Conservation (phyloP, 2,329 filamentous ascomycete species). For the Nigrospora sphaerica region DNA sequence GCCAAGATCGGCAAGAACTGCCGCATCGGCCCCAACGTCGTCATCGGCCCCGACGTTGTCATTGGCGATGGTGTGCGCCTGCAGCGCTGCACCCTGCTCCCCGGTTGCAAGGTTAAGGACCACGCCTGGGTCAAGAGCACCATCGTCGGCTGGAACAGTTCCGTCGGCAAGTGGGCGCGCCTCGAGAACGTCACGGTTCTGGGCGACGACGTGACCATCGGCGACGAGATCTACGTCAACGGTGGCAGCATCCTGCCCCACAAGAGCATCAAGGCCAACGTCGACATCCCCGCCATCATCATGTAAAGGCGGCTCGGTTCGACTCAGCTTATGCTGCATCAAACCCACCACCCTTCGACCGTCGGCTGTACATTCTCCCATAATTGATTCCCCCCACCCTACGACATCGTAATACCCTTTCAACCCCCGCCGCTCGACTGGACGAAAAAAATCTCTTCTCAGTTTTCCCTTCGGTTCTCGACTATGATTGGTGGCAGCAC, state of each 20-base stretch:
- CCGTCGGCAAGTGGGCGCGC: conserved; percentile 89
- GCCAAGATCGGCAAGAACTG: conserved; percentile 98
- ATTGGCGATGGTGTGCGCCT: conserved; percentile 90
- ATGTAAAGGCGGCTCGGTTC: conserved; percentile 39
- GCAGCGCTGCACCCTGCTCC: conserved; percentile 84
- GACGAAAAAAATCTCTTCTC: conserved; percentile 6
- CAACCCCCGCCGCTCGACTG: conserved; percentile 1
- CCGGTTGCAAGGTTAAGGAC: conserved; percentile 92
- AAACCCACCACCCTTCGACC: neutral
- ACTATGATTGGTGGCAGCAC: conserved; percentile 7
- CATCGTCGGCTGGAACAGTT: conserved; percentile 98
- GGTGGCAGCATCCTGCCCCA: conserved; percentile 91
- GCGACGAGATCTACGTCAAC: conserved; percentile 98
- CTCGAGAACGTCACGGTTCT: conserved; percentile 98
- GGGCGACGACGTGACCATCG: conserved; percentile 94
- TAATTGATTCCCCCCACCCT: conserved; percentile 2
- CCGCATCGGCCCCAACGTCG: conserved; percentile 94
- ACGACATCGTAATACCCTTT: conserved; percentile 7
- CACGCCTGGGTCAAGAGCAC: conserved; percentile 99
- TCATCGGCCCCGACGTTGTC: conserved; percentile 86
- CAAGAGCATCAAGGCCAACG: conserved; percentile 98
- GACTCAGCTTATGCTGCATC: too few species aligned
- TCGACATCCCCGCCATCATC: conserved; percentile 70
- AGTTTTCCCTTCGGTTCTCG: conserved; percentile 1
- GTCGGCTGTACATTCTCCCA: conserved; percentile 6